Conservation (phyloP, 257 asterid genomes). For the Solanum arcanum region DNA sequence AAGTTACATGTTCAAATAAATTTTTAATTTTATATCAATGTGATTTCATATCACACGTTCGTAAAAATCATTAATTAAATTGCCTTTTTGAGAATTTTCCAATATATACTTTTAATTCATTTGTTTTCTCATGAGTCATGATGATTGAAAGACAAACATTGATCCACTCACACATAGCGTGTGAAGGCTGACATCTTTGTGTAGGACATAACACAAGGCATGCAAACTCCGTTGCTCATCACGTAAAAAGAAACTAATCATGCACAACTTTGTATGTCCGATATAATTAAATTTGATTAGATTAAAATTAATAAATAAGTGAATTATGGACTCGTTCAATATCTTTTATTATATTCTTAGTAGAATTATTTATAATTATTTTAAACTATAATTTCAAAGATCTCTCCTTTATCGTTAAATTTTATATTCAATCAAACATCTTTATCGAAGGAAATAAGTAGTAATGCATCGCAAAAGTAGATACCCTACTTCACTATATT, state of each 20-base stretch:
- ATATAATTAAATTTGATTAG: background rate
- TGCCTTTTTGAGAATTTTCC: background rate
- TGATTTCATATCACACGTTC: no score
- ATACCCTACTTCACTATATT: background rate
- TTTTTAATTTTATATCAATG: no score
- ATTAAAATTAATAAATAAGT: background rate
- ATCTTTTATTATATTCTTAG: background rate
- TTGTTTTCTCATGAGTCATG: background rate
- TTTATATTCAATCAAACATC: background rate
- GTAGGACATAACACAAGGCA: background rate
- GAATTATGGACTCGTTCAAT: background rate
- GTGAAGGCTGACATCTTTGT: background rate
- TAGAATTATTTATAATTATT: background rate
- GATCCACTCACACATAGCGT: background rate
- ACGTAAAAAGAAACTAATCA: background rate
- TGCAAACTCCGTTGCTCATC: background rate
- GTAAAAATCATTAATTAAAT: no score
- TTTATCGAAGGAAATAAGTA: background rate
- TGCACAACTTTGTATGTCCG: background rate
- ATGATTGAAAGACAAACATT: background rate
- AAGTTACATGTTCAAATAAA: background rate
- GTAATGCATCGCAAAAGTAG: background rate
- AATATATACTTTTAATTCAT: background rate
- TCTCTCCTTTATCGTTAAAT: background rate
- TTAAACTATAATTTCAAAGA: accelerated